Percentiles rank a stretch among this genome's conserved stretches.
phyloP scores from a whole-genome alignment of 495 filamentous ascomycete species.

The Wilcoxina mikolae region DNA sequence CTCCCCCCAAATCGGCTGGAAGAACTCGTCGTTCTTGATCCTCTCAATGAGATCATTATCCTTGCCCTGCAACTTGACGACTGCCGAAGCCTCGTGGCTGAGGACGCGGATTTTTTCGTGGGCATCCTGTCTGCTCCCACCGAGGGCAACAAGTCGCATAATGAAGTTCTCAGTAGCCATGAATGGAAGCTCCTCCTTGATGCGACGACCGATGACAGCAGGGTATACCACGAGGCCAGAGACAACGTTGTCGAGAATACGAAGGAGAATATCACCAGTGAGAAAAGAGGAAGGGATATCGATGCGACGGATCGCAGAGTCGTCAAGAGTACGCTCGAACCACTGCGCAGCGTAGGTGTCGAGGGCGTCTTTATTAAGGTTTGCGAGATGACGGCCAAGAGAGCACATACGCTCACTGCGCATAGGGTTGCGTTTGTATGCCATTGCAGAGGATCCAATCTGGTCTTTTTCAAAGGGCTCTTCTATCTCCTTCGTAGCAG shows the following conservation, averaged over 20 bases:
- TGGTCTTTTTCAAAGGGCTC: conserved; percentile 80
- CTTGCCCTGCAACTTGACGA: conserved; percentile 67
- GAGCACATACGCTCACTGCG: conserved; percentile 70
- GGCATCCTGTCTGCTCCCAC: conserved; percentile 69
- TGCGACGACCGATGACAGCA: conserved; percentile 49
- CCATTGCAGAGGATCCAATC: conserved; percentile 51
- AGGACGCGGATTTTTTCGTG: conserved; percentile 86
- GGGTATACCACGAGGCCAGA: conserved; percentile 79
- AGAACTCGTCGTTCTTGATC: conserved; percentile 61
- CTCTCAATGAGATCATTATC: conserved; percentile 74
- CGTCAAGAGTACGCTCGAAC: conserved; percentile 47
- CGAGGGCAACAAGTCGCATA: conserved; percentile 66
- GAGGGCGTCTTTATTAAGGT: conserved; percentile 50
- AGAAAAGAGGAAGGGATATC: conserved; percentile 67
- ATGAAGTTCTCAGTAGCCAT: conserved; percentile 81
- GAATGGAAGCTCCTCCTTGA: conserved; percentile 74
- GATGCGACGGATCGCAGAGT: conserved; percentile 31
- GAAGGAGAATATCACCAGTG: conserved; percentile 64
- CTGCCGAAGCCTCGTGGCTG: conserved; percentile 64
- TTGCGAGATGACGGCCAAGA: conserved; percentile 55
- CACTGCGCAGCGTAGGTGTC: conserved; percentile 75
- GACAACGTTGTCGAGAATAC: conserved; percentile 69
- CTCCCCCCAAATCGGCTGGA: conserved; percentile 63
- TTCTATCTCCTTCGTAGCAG: conserved; percentile 67
- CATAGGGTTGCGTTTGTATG: conserved; percentile 89